Conservation (phyloP, 23 red algal genomes). For the Gracilariopsis chorda region DNA sequence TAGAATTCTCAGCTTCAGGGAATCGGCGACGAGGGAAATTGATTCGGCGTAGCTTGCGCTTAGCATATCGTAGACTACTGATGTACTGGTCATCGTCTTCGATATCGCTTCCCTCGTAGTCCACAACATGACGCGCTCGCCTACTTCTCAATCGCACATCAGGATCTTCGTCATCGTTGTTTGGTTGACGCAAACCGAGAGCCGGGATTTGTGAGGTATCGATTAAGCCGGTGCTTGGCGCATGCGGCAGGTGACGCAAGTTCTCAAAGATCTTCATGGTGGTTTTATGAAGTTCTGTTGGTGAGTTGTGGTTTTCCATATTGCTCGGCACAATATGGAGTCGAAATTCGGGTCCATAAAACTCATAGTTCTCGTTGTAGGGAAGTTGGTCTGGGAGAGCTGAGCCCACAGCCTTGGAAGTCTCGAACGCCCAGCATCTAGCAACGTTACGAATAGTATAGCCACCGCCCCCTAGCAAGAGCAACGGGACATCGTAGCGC, state of each 20-base stretch:
- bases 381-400: slow-evolving; percentile 81
- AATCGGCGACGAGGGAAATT: slow-evolving; percentile 40
- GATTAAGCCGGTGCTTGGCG: slow-evolving; percentile 38
- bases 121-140: not conserved
- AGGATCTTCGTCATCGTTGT: slow-evolving; percentile 15
- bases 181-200: not conserved
- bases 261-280: slow-evolving; percentile 53
- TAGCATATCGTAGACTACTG: slow-evolving; percentile 9
- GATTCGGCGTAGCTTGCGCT: slow-evolving; percentile 10
- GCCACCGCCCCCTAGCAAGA: slow-evolving; percentile 95
- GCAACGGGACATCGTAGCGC: slow-evolving; percentile 77
- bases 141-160: slow-evolving; percentile 6
- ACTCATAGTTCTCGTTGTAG: slow-evolving; percentile 94
- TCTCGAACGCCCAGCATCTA: slow-evolving; percentile 97
- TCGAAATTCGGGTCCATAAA: slow-evolving; percentile 95
- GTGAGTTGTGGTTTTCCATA: slow-evolving; percentile 97
- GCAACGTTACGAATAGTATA: slow-evolving; percentile 99
- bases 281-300: slow-evolving; percentile 46
- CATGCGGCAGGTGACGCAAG: slow-evolving; percentile 54
- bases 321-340: slow-evolving; percentile 92
- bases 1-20: not conserved
- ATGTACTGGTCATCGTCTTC: slow-evolving; percentile 53
- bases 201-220: slow-evolving; percentile 42
- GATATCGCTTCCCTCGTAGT: slow-evolving; percentile 43
- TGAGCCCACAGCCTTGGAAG: slow-evolving; percentile 62